Percentiles rank a stretch among this genome's conserved stretches.
Evolutionary conservation across 345 rosid genomes (phyloP).

Genomic region (Rhizophora apiculata): DNA sequence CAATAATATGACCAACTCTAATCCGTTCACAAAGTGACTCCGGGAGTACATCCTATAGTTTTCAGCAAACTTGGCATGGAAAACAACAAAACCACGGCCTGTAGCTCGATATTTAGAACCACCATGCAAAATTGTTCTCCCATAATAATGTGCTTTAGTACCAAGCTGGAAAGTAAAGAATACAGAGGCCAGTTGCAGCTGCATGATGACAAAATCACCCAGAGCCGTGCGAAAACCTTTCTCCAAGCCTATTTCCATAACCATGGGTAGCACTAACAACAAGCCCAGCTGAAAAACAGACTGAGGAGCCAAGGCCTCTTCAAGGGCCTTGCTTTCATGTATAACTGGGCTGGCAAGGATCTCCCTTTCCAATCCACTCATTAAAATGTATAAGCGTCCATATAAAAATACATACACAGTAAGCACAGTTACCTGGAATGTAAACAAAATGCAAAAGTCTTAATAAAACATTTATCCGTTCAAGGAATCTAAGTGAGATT

Average conservation of each 20-base stretch:
- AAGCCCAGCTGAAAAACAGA: conserved; percentile 85
- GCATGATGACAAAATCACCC: conserved; percentile 91
- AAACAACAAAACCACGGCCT: conserved; percentile 88
- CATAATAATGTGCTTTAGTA: conserved; percentile 84
- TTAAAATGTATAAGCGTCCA: conserved; percentile 83
- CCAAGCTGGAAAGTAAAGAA: conserved; percentile 99
- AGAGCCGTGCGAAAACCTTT: conserved; percentile 89
- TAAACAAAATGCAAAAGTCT: conserved; percentile 14
- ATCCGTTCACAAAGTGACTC: conserved; percentile 91
- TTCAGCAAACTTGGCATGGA: conserved; percentile 83
- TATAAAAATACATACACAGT: conserved; percentile 82
- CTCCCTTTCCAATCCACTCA: conserved; percentile 82
- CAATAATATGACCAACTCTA: conserved; percentile 70
- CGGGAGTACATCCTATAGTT: conserved; percentile 87
- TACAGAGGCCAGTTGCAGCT: conserved; percentile 88
- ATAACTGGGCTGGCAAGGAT: conserved; percentile 51
- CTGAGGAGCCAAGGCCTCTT: conserved; percentile 78
- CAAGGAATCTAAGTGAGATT: not conserved
- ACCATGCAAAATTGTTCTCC: conserved; percentile 94
- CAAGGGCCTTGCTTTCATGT: conserved; percentile 75
- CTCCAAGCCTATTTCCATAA: conserved; percentile 94
- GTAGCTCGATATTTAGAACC: conserved; percentile 82
- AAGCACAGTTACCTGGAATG: conserved; percentile 74
- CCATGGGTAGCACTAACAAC: conserved; percentile 79
- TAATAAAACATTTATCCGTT: not conserved